Percentiles rank a stretch among this genome's conserved stretches.
Conservation (phyloP, 2,329 filamentous ascomycete genomes). For the Sarocladium kiliense region DNA sequence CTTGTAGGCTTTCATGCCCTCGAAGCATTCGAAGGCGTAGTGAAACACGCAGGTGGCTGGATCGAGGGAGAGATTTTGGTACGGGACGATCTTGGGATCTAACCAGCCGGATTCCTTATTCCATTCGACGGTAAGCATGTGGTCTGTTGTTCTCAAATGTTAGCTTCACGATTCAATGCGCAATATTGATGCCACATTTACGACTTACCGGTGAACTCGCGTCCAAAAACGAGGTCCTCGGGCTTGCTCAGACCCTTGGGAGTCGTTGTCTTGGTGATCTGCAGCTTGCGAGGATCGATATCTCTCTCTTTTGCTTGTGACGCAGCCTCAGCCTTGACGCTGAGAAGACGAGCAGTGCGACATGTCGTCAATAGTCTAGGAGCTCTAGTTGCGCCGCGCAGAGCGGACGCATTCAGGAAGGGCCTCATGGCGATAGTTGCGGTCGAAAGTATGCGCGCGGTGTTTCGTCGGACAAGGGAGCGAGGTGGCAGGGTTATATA, state of each 20-base stretch:
- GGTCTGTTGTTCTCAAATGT: conserved; percentile 52
- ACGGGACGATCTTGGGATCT: conserved; percentile 77
- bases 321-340: conserved; percentile 46
- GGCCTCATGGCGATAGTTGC: conserved; percentile 23
- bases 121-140: conserved; percentile 97
- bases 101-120: conserved; percentile 79
- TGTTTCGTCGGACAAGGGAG: conserved; percentile 1
- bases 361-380: conserved; percentile 26
- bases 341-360: conserved; percentile 37
- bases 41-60: conserved; percentile 96
- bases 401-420: conserved; percentile 23
- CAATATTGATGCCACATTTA: not conserved
- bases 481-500: not conserved
- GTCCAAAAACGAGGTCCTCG: conserved; percentile 83
- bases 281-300: conserved; percentile 73
- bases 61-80: conserved; percentile 95
- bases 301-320: conserved; percentile 52
- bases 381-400: conserved; percentile 27
- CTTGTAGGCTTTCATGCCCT: conserved; percentile 98
- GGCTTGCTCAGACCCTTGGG: conserved; percentile 72
- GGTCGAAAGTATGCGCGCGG: not conserved
- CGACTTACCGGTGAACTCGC: conserved; percentile 74
- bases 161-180: not conserved
- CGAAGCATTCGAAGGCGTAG: conserved; percentile 80
- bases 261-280: conserved; percentile 65